Evolutionary conservation across 2,329 filamentous ascomycete species (phyloP).

Genomic region (Ophiosphaerella korrae): DNA sequence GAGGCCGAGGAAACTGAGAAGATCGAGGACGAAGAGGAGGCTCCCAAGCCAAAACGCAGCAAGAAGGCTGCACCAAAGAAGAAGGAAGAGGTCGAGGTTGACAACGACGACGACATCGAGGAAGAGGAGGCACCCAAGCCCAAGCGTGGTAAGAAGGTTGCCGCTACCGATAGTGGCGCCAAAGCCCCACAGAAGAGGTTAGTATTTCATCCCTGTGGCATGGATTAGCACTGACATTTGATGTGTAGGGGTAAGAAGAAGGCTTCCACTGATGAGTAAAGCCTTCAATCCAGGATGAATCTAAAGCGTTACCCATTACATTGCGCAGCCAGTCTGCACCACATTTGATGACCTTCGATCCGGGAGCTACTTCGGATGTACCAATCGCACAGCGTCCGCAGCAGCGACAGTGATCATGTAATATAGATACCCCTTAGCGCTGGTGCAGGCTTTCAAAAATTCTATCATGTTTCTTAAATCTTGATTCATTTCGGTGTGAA

Average conservation of each 20-base stretch:
- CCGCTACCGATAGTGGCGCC: slow-evolving; percentile 15
- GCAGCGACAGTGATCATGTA: slow-evolving; percentile 1
- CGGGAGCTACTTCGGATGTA: not conserved
- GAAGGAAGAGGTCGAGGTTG: too few relatives aligned
- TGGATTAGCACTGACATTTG: slow-evolving; percentile 8
- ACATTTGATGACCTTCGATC: not conserved
- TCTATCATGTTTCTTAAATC: not conserved
- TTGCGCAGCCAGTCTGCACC: not conserved
- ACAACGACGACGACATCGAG: too few relatives aligned
- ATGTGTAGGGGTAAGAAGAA: slow-evolving; percentile 34
- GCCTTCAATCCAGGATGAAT: not conserved
- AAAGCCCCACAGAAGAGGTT: slow-evolving; percentile 41
- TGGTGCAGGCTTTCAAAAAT: not conserved
- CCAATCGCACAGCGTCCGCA: too few relatives aligned
- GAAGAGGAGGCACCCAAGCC: too few relatives aligned
- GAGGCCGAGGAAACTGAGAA: too few relatives aligned
- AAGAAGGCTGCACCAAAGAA: not conserved
- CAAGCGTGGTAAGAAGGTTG: not conserved
- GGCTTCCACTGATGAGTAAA: slow-evolving; percentile 25
- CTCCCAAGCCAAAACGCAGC: too few relatives aligned
- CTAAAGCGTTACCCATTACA: too few relatives aligned
- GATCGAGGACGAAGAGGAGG: too few relatives aligned
- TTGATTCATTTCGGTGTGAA: not conserved
- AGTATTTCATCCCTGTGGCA: not conserved
- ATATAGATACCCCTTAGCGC: slow-evolving; percentile 9